A percentile compares a stretch with the other conserved stretches of the same genome.
Evolutionary conservation across 2,329 filamentous ascomycete genomes (phyloP).

Genomic region (Mollisia scopiformis): DNA sequence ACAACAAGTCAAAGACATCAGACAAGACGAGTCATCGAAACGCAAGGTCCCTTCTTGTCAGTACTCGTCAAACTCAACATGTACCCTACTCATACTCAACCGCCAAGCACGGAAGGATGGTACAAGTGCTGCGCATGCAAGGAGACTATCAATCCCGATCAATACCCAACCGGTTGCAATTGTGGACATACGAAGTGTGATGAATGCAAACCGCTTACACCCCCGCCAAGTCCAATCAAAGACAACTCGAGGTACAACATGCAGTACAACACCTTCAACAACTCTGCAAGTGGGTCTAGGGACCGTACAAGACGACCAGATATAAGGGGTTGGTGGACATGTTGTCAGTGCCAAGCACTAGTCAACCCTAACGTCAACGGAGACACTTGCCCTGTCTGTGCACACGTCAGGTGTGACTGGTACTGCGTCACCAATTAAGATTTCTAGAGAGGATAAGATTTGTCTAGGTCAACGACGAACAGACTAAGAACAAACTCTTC

Average conservation of each 20-base stretch:
- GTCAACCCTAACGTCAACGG: conserved; percentile 11
- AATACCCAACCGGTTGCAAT: background rate
- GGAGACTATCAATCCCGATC: background rate
- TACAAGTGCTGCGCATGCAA: conserved; percentile 13
- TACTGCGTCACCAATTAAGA: too few relatives aligned
- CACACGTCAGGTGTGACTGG: conserved; percentile 7
- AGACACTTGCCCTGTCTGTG: conserved; percentile 22
- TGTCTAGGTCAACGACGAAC: too few relatives aligned
- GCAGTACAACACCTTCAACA: background rate
- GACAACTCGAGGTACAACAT: background rate
- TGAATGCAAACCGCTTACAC: background rate
- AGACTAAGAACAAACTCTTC: too few relatives aligned
- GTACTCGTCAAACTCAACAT: background rate
- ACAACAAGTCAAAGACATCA: background rate
- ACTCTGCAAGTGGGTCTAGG: background rate
- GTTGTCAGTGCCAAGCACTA: conserved; percentile 17
- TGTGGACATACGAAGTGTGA: conserved; percentile 8
- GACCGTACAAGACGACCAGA: background rate
- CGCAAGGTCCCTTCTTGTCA: background rate
- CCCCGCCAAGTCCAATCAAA: background rate
- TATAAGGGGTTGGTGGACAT: conserved; percentile 20
- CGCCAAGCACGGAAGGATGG: background rate
- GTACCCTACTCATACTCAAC: background rate
- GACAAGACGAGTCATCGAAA: background rate
- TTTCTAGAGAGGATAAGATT: too few relatives aligned